Evolutionary conservation across 2,329 filamentous ascomycete genomes (phyloP).

Genomic region (Trichoderma polysporum): DNA sequence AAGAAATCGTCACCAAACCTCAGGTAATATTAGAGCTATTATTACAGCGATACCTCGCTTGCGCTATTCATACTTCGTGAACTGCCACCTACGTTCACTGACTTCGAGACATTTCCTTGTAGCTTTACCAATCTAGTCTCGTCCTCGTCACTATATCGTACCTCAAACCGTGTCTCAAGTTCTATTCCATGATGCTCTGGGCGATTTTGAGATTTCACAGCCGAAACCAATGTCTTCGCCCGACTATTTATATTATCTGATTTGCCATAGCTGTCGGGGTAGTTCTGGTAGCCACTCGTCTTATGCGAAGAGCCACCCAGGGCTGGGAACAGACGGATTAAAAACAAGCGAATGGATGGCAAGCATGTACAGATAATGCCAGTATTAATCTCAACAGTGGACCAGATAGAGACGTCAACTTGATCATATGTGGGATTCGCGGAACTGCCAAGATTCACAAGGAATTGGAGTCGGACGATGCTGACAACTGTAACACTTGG

Average conservation of each 20-base stretch:
- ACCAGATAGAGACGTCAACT: constrained; percentile 34
- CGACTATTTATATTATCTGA: not conserved
- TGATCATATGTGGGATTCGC: constrained; percentile 34
- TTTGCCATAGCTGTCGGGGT: constrained; percentile 1
- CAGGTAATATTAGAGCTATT: too few species aligned
- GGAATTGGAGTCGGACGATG: constrained; percentile 32
- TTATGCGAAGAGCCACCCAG: constrained; percentile 5
- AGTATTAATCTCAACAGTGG: constrained; percentile 36
- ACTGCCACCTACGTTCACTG: not conserved
- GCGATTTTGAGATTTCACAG: not conserved
- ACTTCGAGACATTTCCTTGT: not conserved
- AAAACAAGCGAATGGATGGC: constrained; percentile 33
- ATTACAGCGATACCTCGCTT: constrained; percentile 5
- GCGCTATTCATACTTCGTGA: not conserved
- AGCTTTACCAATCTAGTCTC: constrained; percentile 2
- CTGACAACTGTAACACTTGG: constrained; percentile 34
- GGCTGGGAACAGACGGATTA: constrained; percentile 24
- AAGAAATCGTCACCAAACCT: too few species aligned
- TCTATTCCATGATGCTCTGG: not conserved
- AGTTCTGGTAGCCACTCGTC: constrained; percentile 6
- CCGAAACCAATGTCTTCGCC: not conserved
- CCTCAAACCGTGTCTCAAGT: not conserved
- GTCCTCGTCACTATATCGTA: constrained; percentile 1
- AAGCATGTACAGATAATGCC: constrained; percentile 39
- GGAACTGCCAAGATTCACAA: constrained; percentile 31